Conservation (phyloP, 31 red algal species). For the Bonnemaisonia californica region DNA sequence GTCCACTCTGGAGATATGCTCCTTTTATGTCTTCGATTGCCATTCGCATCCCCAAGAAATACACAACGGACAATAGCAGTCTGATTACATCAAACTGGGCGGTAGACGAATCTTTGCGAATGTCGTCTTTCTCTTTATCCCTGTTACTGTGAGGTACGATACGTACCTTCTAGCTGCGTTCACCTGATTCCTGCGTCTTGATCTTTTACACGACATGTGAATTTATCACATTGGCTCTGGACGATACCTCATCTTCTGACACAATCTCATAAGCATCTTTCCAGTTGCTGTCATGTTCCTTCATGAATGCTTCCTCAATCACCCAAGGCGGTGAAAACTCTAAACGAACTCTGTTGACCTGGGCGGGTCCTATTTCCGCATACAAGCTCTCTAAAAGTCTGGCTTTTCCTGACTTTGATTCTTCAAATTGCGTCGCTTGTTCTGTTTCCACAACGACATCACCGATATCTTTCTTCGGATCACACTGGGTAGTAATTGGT, state of each 20-base stretch:
- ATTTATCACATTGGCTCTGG: conserved; percentile 11
- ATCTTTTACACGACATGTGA: conserved; percentile 43
- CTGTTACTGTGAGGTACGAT: conserved; percentile 33
- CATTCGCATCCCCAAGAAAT: not conserved
- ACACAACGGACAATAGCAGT: not conserved
- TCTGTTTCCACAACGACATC: not conserved
- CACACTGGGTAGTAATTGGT: too few species aligned
- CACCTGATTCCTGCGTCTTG: conserved; percentile 8
- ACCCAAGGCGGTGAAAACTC: conserved; percentile 24
- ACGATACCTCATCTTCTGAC: not conserved
- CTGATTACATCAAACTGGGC: conserved; percentile 43
- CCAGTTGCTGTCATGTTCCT: conserved; percentile 26
- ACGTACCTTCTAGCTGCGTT: not conserved
- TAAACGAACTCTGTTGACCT: not conserved
- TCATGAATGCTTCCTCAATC: conserved; percentile 20
- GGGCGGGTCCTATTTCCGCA: not conserved
- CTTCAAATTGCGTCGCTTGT: not conserved
- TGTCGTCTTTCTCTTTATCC: conserved; percentile 15
- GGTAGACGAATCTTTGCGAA: conserved; percentile 17
- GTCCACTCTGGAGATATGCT: conserved; percentile 33
- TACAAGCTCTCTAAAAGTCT: not conserved
- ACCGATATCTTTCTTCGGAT: not conserved
- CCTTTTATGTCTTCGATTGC: conserved; percentile 21
- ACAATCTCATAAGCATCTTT: conserved; percentile 16
- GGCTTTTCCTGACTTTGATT: not conserved